phyloP scores from a whole-genome alignment of 202 grass and related monocot genomes.

The Eragrostis tef region DNA sequence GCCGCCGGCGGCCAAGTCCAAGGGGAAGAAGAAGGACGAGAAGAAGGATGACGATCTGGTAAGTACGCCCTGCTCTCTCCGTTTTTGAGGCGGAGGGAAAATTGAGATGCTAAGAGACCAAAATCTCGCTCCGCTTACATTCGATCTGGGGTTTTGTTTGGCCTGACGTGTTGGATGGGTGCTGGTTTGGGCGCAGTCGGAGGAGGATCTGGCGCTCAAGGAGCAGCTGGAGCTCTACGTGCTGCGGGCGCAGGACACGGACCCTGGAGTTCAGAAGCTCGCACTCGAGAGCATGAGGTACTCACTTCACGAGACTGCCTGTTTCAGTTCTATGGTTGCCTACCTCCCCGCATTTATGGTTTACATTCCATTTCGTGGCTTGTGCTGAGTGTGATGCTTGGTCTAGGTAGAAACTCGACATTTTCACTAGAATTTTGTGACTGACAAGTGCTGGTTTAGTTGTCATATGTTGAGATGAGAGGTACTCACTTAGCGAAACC shows the following conservation, averaged over 20 bases:
- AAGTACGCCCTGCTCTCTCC: background rate
- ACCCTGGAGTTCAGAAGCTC: conserved; percentile 91
- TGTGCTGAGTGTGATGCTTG: background rate
- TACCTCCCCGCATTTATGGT: background rate
- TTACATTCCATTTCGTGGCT: background rate
- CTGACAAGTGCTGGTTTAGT: background rate
- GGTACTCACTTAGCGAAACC: no score
- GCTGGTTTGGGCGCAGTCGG: conserved; percentile 58
- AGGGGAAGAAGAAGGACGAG: conserved; percentile 94
- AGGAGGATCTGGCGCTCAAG: conserved; percentile 94
- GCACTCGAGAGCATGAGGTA: conserved; percentile 98
- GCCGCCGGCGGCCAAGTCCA: conserved; percentile 54
- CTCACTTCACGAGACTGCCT: no score
- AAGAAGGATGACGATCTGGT: conserved; percentile 99
- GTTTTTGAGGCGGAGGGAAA: no score
- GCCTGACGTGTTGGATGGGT: conserved; percentile 27
- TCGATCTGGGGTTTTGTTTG: conserved; percentile 39
- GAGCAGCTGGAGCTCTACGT: conserved; percentile 96
- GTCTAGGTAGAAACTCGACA: conserved; percentile 3
- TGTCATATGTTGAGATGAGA: background rate
- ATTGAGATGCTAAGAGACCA: background rate
- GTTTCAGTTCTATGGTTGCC: background rate
- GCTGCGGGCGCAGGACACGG: conserved; percentile 71
- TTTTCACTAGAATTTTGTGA: background rate
- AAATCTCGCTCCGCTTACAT: background rate